Evolutionary conservation across 768 basidiomycete genomes (phyloP).

Genomic region (Lentinula boryana): DNA sequence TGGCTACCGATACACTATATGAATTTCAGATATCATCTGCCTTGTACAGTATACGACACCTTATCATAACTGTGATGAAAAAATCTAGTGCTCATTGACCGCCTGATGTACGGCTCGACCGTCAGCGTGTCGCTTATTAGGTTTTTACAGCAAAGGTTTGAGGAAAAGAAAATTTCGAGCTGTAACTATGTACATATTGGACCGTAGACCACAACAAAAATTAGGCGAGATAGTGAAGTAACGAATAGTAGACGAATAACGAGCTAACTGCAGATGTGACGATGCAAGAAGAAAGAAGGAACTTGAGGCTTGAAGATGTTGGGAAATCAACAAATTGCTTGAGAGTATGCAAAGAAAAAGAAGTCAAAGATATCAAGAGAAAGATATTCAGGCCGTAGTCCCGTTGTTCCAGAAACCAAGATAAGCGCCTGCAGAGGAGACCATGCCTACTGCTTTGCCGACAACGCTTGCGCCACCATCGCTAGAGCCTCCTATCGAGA

Average conservation of each 20-base stretch:
- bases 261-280: not conserved
- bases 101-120: too few relatives aligned
- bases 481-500: not conserved
- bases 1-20: slow-evolving; percentile 66
- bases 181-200: not conserved
- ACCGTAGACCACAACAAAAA: not conserved
- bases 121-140: too few relatives aligned
- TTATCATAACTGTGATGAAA: too few relatives aligned
- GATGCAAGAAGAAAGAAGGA: not conserved
- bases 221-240: not conserved
- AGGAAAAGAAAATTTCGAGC: too few relatives aligned
- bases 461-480: slow-evolving; percentile 29
- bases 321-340: not conserved
- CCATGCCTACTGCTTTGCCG: slow-evolving; percentile 69
- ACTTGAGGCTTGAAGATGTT: too few relatives aligned
- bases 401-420: slow-evolving; percentile 45
- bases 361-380: not conserved
- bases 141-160: too few relatives aligned
- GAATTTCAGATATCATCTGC: slow-evolving; percentile 9
- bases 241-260: not conserved
- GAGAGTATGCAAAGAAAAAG: not conserved
- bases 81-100: too few relatives aligned
- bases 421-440: slow-evolving; percentile 73
- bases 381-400: not conserved
- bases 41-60: too few relatives aligned